Evolutionary conservation across 176 grass and related monocot genomes (phyloP).

Genomic region (Carex pumila): DNA sequence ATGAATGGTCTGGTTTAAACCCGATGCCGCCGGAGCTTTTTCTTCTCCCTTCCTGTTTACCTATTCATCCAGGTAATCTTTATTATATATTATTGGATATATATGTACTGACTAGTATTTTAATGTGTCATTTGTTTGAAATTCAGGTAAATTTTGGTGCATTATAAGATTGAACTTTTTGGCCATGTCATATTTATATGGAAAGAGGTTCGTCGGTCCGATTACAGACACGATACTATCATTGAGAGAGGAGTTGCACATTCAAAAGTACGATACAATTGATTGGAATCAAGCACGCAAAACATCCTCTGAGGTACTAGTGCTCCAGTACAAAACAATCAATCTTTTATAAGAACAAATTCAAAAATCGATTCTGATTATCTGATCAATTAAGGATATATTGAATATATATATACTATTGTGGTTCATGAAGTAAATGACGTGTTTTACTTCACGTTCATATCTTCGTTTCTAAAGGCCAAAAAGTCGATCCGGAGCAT

Average conservation of each 20-base stretch:
- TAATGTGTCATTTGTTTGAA: neutral
- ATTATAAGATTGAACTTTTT: constrained; percentile 44
- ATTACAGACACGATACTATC: constrained; percentile 37
- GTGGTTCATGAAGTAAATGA: no score
- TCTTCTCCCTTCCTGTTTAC: constrained; percentile 52
- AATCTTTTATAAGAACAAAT: no score
- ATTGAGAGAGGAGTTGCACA: constrained; percentile 49
- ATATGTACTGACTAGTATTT: neutral
- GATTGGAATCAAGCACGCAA: constrained; percentile 56
- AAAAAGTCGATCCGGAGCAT: no score
- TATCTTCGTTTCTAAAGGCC: no score
- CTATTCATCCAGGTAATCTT: constrained; percentile 49
- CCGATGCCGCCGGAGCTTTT: constrained; percentile 51
- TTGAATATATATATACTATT: no score
- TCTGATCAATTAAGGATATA: no score
- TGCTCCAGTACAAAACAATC: no score
- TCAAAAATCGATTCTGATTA: no score
- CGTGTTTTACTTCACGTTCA: no score
- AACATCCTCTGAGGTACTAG: constrained; percentile 38
- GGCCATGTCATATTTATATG: constrained; percentile 63
- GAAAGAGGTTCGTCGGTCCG: constrained; percentile 52
- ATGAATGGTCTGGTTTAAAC: constrained; percentile 64
- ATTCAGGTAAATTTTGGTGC: constrained; percentile 41
- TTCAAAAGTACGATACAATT: constrained; percentile 45
- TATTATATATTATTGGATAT: neutral